Evolutionary conservation across 495 filamentous ascomycete genomes (phyloP).

Genomic region (Tirmania nivea): DNA sequence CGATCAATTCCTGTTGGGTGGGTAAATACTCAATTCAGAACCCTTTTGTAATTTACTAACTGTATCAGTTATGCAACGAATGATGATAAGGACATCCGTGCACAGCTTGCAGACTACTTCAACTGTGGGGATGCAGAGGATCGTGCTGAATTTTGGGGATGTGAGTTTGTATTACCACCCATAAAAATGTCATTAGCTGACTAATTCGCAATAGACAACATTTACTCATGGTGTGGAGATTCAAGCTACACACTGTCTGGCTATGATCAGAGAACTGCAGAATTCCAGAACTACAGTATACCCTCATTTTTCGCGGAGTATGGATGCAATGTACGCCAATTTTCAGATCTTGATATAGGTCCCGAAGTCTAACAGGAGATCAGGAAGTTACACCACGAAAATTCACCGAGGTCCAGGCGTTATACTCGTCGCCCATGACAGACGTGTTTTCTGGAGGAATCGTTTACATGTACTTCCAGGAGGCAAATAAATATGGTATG

Average conservation of each 20-base stretch:
- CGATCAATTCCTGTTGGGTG: conserved; percentile 53
- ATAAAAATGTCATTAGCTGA: not conserved
- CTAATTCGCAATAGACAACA: conserved; percentile 36
- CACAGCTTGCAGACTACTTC: conserved; percentile 67
- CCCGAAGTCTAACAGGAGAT: conserved; percentile 2
- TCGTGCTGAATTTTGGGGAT: conserved; percentile 88
- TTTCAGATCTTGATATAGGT: not conserved
- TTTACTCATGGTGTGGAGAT: conserved; percentile 92
- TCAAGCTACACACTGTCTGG: conserved; percentile 51
- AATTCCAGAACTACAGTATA: conserved; percentile 70
- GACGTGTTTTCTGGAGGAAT: conserved; percentile 80
- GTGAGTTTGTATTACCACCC: not conserved
- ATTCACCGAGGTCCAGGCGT: conserved; percentile 68
- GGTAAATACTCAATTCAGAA: not conserved
- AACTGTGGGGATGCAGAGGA: conserved; percentile 49
- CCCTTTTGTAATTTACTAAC: not conserved
- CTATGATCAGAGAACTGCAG: conserved; percentile 54
- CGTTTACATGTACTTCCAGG: conserved; percentile 94
- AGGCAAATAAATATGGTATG: conserved; percentile 65
- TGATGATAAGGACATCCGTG: conserved; percentile 63
- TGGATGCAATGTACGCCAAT: conserved; percentile 51
- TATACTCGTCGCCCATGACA: conserved; percentile 66
- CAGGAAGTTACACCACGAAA: conserved; percentile 39
- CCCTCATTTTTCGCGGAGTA: conserved; percentile 97
- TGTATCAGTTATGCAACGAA: conserved; percentile 59